Evolutionary conservation across 192 early-diverging fungal genomes (phyloP).

Genomic region (Coemansia sp.): DNA sequence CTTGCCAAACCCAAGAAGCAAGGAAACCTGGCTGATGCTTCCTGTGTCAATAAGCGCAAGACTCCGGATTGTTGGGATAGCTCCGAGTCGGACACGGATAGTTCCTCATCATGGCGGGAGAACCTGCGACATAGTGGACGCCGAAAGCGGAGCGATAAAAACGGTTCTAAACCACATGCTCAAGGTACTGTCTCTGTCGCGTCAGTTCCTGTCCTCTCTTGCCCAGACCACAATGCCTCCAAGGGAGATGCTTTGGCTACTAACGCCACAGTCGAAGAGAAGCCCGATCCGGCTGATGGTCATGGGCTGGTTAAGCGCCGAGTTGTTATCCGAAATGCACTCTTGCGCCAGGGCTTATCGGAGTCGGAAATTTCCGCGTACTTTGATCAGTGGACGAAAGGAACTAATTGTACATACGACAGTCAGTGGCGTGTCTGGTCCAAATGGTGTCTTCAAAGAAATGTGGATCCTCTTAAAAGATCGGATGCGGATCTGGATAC

Average conservation of each 20-base stretch:
- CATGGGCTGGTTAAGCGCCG: not conserved
- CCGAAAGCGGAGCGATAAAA: not conserved
- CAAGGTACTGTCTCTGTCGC: not conserved
- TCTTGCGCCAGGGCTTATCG: not conserved
- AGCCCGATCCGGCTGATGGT: not conserved
- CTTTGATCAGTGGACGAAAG: not conserved
- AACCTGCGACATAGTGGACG: not conserved
- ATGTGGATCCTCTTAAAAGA: no score
- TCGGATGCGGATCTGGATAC: no score
- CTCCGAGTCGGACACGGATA: not conserved
- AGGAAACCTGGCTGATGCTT: not conserved
- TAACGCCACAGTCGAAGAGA: not conserved
- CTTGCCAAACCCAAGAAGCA: no score
- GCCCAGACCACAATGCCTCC: not conserved
- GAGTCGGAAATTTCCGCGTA: not conserved
- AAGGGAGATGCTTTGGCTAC: not conserved
- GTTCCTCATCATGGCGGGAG: not conserved
- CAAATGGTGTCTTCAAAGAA: no score
- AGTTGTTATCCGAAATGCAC: not conserved
- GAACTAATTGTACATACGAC: no score
- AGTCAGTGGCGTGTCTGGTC: no score
- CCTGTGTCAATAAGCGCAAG: not conserved
- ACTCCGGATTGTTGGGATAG: not conserved
- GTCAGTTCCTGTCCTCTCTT: not conserved
- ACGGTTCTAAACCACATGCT: not conserved